Evolutionary conservation across 1,284 basidiomycete species (phyloP).

Genomic region (Albatrellus sp.): DNA sequence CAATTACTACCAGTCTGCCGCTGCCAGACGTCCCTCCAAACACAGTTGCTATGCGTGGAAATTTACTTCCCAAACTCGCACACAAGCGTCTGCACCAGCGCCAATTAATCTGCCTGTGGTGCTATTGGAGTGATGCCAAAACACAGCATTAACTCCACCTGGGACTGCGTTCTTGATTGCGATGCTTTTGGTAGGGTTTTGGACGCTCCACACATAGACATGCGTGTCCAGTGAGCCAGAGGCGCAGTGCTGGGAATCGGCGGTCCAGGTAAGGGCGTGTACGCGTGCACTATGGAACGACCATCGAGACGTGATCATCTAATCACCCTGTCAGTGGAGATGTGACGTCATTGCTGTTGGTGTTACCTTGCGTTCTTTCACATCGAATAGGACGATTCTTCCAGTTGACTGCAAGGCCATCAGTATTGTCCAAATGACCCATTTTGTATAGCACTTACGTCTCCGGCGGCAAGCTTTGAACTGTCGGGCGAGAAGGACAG

Average conservation of each 20-base stretch:
- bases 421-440: background rate
- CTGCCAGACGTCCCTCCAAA: background rate
- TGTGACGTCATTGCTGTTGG: background rate
- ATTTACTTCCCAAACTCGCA: conserved; percentile 63
- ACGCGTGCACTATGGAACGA: conserved; percentile 81
- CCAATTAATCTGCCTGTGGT: conserved; percentile 46
- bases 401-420: conserved; percentile 47
- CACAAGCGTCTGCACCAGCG: conserved; percentile 77
- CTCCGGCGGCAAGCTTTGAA: conserved; percentile 64
- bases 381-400: conserved; percentile 72
- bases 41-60: conserved; percentile 25
- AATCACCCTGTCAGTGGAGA: background rate
- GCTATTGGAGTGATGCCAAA: conserved; percentile 49
- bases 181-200: conserved; percentile 68
- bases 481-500: conserved; percentile 79
- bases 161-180: conserved; percentile 78
- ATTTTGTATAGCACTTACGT: conserved; percentile 37
- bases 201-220: conserved; percentile 82
- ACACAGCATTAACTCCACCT: conserved; percentile 71
- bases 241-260: conserved; percentile 65
- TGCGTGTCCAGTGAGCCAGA: conserved; percentile 88
- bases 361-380: conserved; percentile 47
- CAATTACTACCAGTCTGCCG: too few relatives aligned
- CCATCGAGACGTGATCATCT: conserved; percentile 71
- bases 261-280: conserved; percentile 68